Evolutionary conservation across 2,329 filamentous ascomycete genomes (phyloP), one percentile per base, ranked within the genome.

Genomic region (Seiridium cupressi): DNA sequence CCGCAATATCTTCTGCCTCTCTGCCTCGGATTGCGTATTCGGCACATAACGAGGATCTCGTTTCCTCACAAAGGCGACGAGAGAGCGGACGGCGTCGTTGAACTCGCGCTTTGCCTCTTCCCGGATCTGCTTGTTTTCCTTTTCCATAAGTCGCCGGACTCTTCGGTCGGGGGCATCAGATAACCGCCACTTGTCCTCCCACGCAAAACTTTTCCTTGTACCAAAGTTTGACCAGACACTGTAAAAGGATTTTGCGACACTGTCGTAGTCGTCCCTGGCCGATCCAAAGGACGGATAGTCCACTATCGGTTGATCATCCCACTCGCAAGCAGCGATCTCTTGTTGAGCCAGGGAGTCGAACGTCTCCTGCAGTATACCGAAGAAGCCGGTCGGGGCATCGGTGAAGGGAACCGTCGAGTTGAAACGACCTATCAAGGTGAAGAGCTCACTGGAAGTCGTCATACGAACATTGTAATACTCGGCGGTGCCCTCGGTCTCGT

Each of bases 21-120:
- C 90, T 9, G 86, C 88, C 68, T 96, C 90, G 18, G 87, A 90
- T 70, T 93, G 90, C 0, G 82, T 85, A 66, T 92, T 94, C 34
- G 88, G 84, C 5, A 90, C 83, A 71, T 92, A 96, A 48, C 95
- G 87, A 0, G 93, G 92, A 71, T 99, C 95, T 40, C 95, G 86
- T 77, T 97, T 98, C 65, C 92, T 89, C 13, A 94, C 90, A 74
- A 98, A 98, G 1, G 88, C 83, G 2, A 98, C 90, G 10, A 99
- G 82, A 5, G 92, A 91, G 60, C 92, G 81, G 36, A 99, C 92
- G 3, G 93, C 90, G 62, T 97, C 93, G 74, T 97, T 98, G 78
- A 97, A 98, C 65, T 97, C 91, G 59, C 89, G 86, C 9, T 90
- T 85, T 3, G 88, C 92, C 57, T 94, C 90, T 26, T 97, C 93